Evolutionary conservation across 768 basidiomycete species (phyloP), one percentile per base, ranked within the genome.

Genomic region (Asterophora lycoperdoides): DNA sequence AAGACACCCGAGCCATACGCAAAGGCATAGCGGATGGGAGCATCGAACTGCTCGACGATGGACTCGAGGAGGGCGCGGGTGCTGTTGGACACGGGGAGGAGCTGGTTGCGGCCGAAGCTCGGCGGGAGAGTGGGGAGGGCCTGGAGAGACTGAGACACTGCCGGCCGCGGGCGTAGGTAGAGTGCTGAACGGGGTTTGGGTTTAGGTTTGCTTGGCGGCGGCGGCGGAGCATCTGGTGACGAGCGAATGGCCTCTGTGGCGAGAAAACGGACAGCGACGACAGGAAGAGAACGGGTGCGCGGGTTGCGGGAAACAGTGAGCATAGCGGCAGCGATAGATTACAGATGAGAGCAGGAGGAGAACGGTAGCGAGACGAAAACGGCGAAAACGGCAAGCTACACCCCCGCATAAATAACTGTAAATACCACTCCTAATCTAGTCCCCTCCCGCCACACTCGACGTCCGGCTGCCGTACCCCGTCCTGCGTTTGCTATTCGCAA

Each of bases 1-100:
- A 96, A 96, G 1, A 98, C 93, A 0, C 95, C 96, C 2, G 88
- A 92, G 10, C 96, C 96, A 62, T 98, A 99, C 0, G 96, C 96
- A 62, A 97, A 93, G 1, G 94, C 96, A 73, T 95, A 98, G 17
- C 94, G 84, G 41, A 97, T 89, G 8, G 94, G 94, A 0, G 91
- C 90, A 35, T 91, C 78, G 60, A 97, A 95, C 41, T 81, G 75
- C 11, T 72, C 71, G 29, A 96, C 84, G 48, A 97, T 84, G 51
- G 77, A 74, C 61, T 93, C 89, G 13, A 95, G 76, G 19, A 92
- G 71, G 3, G 86, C 83, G 4, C 90, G 80, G 2, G 86, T 92
- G 19, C 86, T 82, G 61, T 84, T 83, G 10, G 88, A 75, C 7
- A 93, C 90, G 0, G 85, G 78, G 1, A 93, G 73, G 5, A 91